These are phyloP conservation scores for Leucosporidium yakuticum DNA, from an alignment of 768 basidiomycete genomes.

Conservation along the genomic window DNA sequence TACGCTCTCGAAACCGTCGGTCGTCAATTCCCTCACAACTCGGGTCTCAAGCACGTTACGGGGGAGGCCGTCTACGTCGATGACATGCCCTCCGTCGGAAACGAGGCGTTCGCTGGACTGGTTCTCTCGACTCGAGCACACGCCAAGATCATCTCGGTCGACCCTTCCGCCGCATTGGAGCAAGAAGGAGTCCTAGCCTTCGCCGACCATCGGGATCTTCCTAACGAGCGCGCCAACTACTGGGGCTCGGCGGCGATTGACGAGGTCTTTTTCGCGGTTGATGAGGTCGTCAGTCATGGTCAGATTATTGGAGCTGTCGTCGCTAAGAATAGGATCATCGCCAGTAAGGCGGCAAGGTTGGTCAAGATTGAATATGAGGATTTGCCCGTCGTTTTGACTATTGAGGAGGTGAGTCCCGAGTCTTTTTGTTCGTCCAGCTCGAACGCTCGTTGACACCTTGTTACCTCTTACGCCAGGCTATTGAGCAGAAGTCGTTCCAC, in stretches of 20 bases:
- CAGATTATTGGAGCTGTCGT: constrained; percentile 36
- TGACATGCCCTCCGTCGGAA: constrained; percentile 32
- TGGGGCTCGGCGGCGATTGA: constrained; percentile 33
- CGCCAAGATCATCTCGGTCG: constrained; percentile 37
- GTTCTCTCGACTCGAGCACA: constrained; percentile 35
- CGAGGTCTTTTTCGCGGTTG: constrained; percentile 37
- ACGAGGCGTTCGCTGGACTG: constrained; percentile 36
- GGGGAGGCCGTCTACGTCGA: constrained; percentile 38
- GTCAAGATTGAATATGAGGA: constrained; percentile 38
- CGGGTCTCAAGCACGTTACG: constrained; percentile 36
- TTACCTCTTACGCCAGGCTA: constrained; percentile 5
- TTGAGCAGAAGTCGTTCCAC: constrained; percentile 30
- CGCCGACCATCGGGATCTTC: constrained; percentile 34
- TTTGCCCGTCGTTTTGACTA: constrained; percentile 35
- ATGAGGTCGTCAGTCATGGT: constrained; percentile 32
- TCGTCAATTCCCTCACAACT: constrained; percentile 30
- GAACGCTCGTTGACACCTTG: too few species aligned
- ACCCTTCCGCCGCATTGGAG: constrained; percentile 30
- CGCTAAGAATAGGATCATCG: constrained; percentile 35
- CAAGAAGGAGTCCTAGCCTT: constrained; percentile 34
- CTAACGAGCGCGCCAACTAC: constrained; percentile 31
- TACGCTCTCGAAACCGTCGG: constrained; percentile 35
- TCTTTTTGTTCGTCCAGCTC: too few species aligned
- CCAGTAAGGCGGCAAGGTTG: constrained; percentile 33
- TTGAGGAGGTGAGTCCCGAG: constrained; percentile 30